Conservation (phyloP, 2,329 filamentous ascomycete species). For the Monosporascus sp. region DNA sequence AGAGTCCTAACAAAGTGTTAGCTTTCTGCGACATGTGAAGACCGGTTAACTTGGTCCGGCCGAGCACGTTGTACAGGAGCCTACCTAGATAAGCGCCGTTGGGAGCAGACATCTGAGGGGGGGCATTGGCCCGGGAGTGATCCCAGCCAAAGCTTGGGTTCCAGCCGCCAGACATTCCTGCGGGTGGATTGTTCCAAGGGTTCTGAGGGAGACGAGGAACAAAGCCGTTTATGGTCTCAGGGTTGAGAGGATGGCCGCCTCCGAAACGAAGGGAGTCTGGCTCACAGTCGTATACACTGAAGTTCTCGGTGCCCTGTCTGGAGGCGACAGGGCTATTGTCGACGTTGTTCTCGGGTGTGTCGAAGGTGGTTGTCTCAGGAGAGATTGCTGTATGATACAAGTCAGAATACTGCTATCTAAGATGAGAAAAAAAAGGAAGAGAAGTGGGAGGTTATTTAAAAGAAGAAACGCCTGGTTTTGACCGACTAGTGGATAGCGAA, state of each 20-base stretch:
- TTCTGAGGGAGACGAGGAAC: neutral
- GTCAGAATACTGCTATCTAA: neutral
- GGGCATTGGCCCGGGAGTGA: neutral
- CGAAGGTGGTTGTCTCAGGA: neutral
- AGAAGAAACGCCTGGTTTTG: neutral
- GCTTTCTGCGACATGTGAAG: too few species aligned
- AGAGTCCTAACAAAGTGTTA: too few species aligned
- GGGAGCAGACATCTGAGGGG: neutral
- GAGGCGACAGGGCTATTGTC: too few species aligned
- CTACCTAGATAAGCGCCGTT: neutral
- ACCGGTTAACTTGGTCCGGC: too few species aligned
- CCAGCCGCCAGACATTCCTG: slow-evolving; percentile 13
- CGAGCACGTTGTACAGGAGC: neutral
- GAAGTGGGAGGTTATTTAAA: neutral
- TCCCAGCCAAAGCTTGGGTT: slow-evolving; percentile 19
- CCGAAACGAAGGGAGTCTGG: too few species aligned
- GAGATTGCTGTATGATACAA: neutral
- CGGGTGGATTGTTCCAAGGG: neutral
- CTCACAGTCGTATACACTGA: neutral
- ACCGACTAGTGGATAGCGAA: neutral
- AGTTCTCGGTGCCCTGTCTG: too few species aligned
- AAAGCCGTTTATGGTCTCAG: neutral
- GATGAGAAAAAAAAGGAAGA: neutral
- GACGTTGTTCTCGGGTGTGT: too few species aligned
- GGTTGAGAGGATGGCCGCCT: neutral